Base-by-base conservation (phyloP, 2,329 filamentous ascomycete genomes). In the Rugonectria rugulosa region DNA sequence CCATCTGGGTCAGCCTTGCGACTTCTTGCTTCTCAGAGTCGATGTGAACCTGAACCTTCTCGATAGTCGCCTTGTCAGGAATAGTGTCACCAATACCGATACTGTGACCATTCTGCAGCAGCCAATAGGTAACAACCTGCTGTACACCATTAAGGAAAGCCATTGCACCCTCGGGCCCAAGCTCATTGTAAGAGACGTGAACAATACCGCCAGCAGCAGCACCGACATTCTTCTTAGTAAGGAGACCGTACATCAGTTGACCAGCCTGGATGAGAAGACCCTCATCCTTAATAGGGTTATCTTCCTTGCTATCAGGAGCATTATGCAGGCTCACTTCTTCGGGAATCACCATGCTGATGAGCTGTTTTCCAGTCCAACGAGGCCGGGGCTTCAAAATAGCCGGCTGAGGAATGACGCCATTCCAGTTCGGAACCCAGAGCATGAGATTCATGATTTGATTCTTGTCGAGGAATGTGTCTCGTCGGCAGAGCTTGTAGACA, bases 1-100 rank as follows among this genome's bases (percentile, higher is more conserved):
- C 96, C 70, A 85, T 80, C 6, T 81, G 81, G 9, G 93, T 95
- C 55, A 96, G 84, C 3, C 82, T 77, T 37, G 87, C 86, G 53
- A 99, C 93, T 64, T 93, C 87, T 1, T 81, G 80, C 80, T 99
- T 99, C 68, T 96, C 87, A 34, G 84, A 82, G 21, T 89, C 84
- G 62, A 99, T 92, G 53, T 91, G 89, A 6, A 85, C 82, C 69
- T 96, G 89, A 48, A 99, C 92, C 75, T 89, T 89, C 51, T 88
- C 82, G 54, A 97, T 96, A 3, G 94, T 98, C 15, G 80, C 77
- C 60, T 87, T 86, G 72, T 98, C 93, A 5, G 95, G 96, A 69
- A 99, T 94, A 2, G 95, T 98, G 73, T 99, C 95, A 78, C 95
- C 96, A 67, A 99, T 97, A 77, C 95, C 95, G 63, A 99, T 97